Percentiles rank a stretch among this genome's conserved stretches.
phyloP scores from a whole-genome alignment of 306 rosid species.

The Cucumis sativus region Cucumber_9930_V3 NC_026661.2:1982001-1982500 shows the following conservation, averaged over 20 bases:
- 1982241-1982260: background rate
- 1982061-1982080: background rate
- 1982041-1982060: background rate
- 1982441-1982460: background rate
- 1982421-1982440: background rate
- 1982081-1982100: background rate
- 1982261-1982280: background rate
- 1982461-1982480: background rate
- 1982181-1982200: background rate
- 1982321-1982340: slow-evolving; percentile 1
- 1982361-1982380: background rate
- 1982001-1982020: background rate
- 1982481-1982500: background rate
- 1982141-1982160: background rate
- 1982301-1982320: background rate
- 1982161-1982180: background rate
- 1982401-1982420: background rate
- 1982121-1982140: background rate
- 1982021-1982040: background rate
- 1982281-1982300: background rate
- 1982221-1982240: background rate
- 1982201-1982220: background rate
- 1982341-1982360: background rate
- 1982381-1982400: background rate
- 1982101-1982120: background rate